Percentiles rank a stretch among this genome's conserved stretches.
phyloP scores from a whole-genome alignment of 202 grass and related monocot genomes.

The Brachypodium distachyon region DNA sequence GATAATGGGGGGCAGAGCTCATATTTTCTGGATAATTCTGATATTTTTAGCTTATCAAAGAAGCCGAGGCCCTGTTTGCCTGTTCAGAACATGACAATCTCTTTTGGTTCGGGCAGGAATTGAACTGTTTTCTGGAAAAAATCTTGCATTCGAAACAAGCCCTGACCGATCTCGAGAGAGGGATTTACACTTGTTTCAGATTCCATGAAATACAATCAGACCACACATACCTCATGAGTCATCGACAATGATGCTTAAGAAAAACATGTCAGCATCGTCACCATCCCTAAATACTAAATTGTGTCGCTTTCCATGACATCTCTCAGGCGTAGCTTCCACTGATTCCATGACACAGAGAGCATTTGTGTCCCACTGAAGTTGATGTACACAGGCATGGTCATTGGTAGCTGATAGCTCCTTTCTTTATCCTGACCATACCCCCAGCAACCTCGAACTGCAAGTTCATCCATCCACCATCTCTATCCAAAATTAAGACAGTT shows the following conservation, averaged over 20 bases:
- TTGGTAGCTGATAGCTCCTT: conserved; percentile 8
- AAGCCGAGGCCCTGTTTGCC: not conserved
- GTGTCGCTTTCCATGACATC: not conserved
- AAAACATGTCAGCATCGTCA: not conserved
- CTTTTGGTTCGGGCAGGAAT: not conserved
- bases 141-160: not conserved
- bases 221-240: not conserved
- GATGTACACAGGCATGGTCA: not conserved
- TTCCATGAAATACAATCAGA: not conserved
- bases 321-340: not conserved
- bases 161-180: not conserved
- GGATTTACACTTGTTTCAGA: not conserved
- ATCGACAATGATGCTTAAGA: not conserved
- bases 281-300: not conserved
- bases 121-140: not conserved
- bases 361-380: conserved; percentile 14
- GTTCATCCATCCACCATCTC: conserved; percentile 18
- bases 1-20: not conserved
- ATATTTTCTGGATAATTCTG: not conserved
- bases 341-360: not conserved
- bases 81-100: not conserved
- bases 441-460: conserved; percentile 3
- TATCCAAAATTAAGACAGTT: not conserved
- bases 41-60: not conserved
- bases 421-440: conserved; percentile 17